These are phyloP conservation scores for Ogataea pini DNA, from an alignment of 805 yeast genomes.

Conservation along the genomic window DNA sequence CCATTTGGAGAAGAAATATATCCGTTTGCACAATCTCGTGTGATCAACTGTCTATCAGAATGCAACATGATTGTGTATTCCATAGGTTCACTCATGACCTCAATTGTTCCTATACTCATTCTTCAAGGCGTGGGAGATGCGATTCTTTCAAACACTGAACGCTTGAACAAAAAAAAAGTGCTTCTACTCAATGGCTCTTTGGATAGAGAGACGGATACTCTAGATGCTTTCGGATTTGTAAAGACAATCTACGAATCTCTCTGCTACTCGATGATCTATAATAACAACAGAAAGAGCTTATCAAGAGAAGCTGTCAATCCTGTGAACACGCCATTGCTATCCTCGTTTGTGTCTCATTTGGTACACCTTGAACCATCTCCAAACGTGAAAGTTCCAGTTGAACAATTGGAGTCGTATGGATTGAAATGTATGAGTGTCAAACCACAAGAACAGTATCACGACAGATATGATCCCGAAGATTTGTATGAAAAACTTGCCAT, in stretches of 20 bases:
- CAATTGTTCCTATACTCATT: conserved; percentile 76
- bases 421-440: conserved; percentile 48
- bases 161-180: conserved; percentile 43
- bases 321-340: conserved; percentile 37
- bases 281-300: conserved; percentile 14
- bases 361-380: conserved; percentile 51
- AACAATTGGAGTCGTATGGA: conserved; percentile 41
- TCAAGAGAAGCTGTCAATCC: conserved; percentile 4
- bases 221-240: conserved; percentile 62
- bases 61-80: conserved; percentile 68
- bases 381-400: conserved; percentile 51
- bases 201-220: conserved; percentile 79
- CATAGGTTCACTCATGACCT: conserved; percentile 88
- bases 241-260: conserved; percentile 56
- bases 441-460: conserved; percentile 25
- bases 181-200: conserved; percentile 69
- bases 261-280: conserved; percentile 45
- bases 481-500: conserved; percentile 28
- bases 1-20: conserved; percentile 86
- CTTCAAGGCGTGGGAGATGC: conserved; percentile 73
- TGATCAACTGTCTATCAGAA: conserved; percentile 47
- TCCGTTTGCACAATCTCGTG: conserved; percentile 70
- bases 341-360: conserved; percentile 60
- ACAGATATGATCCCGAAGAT: conserved; percentile 44
- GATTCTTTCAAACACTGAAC: conserved; percentile 31